A percentile compares a stretch with the other conserved stretches of the same genome.
Conservation (phyloP, 257 asterid genomes). For the Solanum ahanhuiri region DNA sequence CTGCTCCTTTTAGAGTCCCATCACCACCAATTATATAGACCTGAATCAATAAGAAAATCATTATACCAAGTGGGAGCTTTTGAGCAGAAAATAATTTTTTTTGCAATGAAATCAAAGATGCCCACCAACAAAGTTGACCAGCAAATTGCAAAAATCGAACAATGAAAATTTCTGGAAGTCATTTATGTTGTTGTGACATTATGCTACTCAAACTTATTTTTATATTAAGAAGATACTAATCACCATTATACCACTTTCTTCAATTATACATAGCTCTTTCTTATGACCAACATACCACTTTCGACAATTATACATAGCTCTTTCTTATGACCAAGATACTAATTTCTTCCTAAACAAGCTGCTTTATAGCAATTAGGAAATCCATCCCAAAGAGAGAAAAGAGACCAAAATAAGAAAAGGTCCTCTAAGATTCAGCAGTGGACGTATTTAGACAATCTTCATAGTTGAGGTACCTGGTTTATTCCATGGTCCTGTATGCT, state of each 20-base stretch:
- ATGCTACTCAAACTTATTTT: background rate
- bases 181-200: background rate
- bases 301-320: background rate
- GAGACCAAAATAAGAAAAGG: background rate
- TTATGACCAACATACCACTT: background rate
- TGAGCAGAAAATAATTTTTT: background rate
- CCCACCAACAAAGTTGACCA: background rate
- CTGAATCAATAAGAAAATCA: slow-evolving; percentile 38
- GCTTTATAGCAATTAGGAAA: background rate
- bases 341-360: background rate
- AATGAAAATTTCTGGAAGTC: background rate
- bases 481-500: slow-evolving; percentile 96
- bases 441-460: slow-evolving; percentile 1
- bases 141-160: background rate
- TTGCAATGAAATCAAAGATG: background rate
- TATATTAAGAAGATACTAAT: background rate
- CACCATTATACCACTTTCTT: background rate
- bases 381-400: background rate
- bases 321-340: background rate
- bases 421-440: background rate
- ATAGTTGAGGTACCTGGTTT: slow-evolving; percentile 56
- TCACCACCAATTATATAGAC: slow-evolving; percentile 98
- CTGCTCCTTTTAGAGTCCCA: slow-evolving; percentile 92
- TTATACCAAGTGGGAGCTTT: slow-evolving; percentile 18
- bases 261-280: background rate